A percentile compares a stretch with the other conserved stretches of the same genome.
These are phyloP conservation scores for Pterothamnion heteromorphum DNA, from an alignment of 31 red algal genomes.

Conservation along the genomic window DNA sequence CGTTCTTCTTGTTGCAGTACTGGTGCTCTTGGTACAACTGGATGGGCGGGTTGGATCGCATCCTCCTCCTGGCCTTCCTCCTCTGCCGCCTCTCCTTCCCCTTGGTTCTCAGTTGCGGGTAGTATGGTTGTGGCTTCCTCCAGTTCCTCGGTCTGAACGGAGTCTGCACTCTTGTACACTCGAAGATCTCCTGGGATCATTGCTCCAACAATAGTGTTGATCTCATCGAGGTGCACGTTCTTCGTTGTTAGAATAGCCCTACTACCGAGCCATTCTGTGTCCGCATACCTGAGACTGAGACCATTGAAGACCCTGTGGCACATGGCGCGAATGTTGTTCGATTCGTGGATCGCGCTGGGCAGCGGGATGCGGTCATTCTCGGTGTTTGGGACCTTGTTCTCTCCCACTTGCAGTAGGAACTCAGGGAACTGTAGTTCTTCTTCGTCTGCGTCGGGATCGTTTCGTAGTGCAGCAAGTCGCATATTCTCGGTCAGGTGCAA, in stretches of 20 bases:
- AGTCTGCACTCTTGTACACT: no score
- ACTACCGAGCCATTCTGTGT: neutral
- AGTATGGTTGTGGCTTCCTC: no score
- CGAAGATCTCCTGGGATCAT: neutral
- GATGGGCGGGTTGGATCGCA: no score
- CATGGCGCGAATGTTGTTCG: neutral
- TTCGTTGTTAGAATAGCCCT: neutral
- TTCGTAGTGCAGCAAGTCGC: neutral
- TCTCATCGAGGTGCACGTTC: neutral
- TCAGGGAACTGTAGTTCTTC: conserved; percentile 8
- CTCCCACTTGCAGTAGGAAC: neutral
- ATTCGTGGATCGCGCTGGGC: neutral
- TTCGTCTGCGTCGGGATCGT: neutral
- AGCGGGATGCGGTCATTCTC: neutral
- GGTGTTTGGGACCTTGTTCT: neutral
- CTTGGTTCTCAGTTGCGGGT: no score
- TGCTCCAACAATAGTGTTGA: neutral
- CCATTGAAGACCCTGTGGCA: neutral
- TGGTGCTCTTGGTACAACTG: no score
- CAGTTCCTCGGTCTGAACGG: no score
- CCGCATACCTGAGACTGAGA: neutral
- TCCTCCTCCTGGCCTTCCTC: no score
- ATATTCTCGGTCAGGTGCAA: neutral
- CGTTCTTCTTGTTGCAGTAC: no score
- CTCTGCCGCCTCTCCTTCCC: no score